Evolutionary conservation across 306 rosid genomes (phyloP), one percentile per base, ranked within the genome.

Genomic region (Potentilla sterilis): DNA sequence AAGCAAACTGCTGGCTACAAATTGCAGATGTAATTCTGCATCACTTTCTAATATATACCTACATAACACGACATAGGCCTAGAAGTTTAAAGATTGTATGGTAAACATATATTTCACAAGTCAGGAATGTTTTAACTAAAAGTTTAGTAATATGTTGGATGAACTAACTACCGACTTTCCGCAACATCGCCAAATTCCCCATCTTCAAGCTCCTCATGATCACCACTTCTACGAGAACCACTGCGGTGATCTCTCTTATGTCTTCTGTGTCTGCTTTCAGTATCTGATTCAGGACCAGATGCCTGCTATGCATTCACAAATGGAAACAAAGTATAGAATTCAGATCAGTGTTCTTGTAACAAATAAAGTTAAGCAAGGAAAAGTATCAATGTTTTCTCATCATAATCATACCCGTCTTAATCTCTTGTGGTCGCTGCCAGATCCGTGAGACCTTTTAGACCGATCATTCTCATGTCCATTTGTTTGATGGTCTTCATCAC

Each of bases 391-490:
- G 37, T 65, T 41, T 58, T 64, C 67, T 77, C 35, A 77, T 75
- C 93, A 10, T 82, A 93, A 92, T 75, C 93, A 12, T 83, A 93
- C 98, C 52, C 94, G 85, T 77, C 89, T 88, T 24, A 91, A 89
- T 81, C 87, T 93, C 88, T 91, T 93, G 77, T 86, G 88, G 81
- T 87, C 92, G 4, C 87, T 83, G 40, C 88, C 81, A 80, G 87
- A 86, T 54, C 88, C 85, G 37, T 80, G 96, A 75, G 97, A 88
- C 83, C 82, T 93, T 85, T 86, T 88, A 35, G 85, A 81, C 80
- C 83, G 83, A 55, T 86, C 96, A 42, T 83, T 85, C 74, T 93
- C 98, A 38, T 72, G 79, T 81, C 85, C 93, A 44, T 84, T 85
- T 21, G 80, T 78, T 72, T 55, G 75, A 57, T 14, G 62, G 32